phyloP scores from a whole-genome alignment of 208 protist species.

The Leishmania martiniquensis region DNA sequence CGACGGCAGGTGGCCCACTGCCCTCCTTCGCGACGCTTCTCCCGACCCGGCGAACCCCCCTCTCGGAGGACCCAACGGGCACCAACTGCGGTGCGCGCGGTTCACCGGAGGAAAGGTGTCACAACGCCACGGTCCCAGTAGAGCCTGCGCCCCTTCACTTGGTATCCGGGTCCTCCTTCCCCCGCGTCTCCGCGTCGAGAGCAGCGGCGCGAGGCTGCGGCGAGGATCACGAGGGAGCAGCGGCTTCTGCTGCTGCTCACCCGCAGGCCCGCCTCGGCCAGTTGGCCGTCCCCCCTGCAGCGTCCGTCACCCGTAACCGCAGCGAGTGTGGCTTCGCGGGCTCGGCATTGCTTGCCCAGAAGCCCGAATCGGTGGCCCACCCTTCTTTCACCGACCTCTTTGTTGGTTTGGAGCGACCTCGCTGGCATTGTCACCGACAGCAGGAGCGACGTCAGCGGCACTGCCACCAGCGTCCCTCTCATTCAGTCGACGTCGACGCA shows the following conservation, averaged over 20 bases:
- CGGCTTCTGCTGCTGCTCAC: neutral
- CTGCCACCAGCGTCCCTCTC: neutral
- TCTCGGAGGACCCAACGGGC: neutral
- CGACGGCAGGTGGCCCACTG: neutral
- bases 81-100: neutral
- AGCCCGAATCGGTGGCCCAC: neutral
- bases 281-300: neutral
- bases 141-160: neutral
- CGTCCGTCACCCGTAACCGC: neutral
- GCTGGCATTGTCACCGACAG: slow-evolving; percentile 6
- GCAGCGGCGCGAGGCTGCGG: neutral
- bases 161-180: slow-evolving; percentile 15
- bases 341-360: neutral
- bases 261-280: neutral
- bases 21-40: slow-evolving; percentile 17
- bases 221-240: neutral
- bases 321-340: neutral
- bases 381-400: slow-evolving; percentile 28
- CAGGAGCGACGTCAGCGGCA: neutral
- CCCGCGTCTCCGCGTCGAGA: slow-evolving; percentile 5
- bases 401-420: slow-evolving; percentile 26
- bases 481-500: neutral
- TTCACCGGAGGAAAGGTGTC: neutral
- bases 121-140: neutral
- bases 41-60: neutral